phyloP scores from a whole-genome alignment of 176 grass and related monocot genomes.

The Calamus simplicifolius region DNA sequence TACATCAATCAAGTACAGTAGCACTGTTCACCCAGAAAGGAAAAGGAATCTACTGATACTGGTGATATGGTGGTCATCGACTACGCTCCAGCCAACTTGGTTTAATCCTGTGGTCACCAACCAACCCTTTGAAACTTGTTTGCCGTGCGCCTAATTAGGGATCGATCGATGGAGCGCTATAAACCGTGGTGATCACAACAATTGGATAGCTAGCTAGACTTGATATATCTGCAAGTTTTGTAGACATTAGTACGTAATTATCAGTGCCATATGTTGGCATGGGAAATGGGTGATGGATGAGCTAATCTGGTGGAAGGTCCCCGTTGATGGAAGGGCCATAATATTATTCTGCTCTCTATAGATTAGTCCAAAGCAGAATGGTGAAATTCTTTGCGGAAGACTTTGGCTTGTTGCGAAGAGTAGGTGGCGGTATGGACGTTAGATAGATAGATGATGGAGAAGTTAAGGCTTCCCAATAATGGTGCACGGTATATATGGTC shows the following conservation, averaged over 20 bases:
- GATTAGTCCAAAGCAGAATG: too few relatives aligned
- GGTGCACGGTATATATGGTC: slow-evolving; percentile 3
- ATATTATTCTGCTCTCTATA: slow-evolving; percentile 1
- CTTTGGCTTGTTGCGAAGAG: slow-evolving; percentile 9
- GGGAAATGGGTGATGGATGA: slow-evolving; percentile 1
- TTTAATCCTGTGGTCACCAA: too few relatives aligned
- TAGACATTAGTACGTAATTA: not conserved
- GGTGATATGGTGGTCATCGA: too few relatives aligned
- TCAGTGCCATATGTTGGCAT: not conserved
- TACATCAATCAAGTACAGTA: too few relatives aligned
- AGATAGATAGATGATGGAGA: slow-evolving; percentile 44
- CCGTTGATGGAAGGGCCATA: slow-evolving; percentile 5
- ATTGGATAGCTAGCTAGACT: not conserved
- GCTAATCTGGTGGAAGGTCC: slow-evolving; percentile 24
- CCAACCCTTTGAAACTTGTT: too few relatives aligned
- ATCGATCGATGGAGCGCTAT: too few relatives aligned
- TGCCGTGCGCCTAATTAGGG: too few relatives aligned
- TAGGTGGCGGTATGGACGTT: slow-evolving; percentile 53
- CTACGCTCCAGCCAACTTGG: too few relatives aligned
- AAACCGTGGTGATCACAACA: too few relatives aligned
- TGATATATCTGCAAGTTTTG: not conserved
- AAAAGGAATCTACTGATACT: too few relatives aligned
- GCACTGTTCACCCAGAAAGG: too few relatives aligned
- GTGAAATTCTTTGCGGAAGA: slow-evolving; percentile 6
- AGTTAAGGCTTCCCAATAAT: slow-evolving; percentile 22